A percentile compares a stretch with the other conserved stretches of the same genome.
These are phyloP conservation scores for Westerdykella ornata DNA, from an alignment of 2,329 filamentous ascomycete species.

Conservation along the genomic window DNA sequence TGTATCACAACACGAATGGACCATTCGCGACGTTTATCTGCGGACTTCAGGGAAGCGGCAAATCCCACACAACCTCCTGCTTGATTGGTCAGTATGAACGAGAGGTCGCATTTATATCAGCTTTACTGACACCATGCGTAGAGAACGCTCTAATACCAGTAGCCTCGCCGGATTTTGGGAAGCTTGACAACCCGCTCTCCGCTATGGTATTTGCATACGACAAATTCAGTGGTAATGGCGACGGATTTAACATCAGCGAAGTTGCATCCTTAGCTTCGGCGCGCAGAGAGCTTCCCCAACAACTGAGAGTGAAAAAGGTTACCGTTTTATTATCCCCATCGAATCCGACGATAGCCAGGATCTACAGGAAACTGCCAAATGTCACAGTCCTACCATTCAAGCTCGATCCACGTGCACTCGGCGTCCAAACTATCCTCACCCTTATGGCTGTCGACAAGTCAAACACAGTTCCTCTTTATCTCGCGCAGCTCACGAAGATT, in stretches of 20 bases:
- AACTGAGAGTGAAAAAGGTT: slow-evolving; percentile 13
- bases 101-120: no score
- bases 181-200: slow-evolving; percentile 48
- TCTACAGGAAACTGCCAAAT: slow-evolving; percentile 27
- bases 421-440: slow-evolving; percentile 48
- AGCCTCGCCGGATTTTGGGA: slow-evolving; percentile 29
- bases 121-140: no score
- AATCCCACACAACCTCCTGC: slow-evolving; percentile 54
- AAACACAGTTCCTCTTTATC: slow-evolving; percentile 49
- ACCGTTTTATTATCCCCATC: slow-evolving; percentile 21
- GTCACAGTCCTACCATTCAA: slow-evolving; percentile 44
- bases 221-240: slow-evolving; percentile 40
- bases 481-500: slow-evolving; percentile 41
- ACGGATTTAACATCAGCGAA: slow-evolving; percentile 49
- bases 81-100: no score
- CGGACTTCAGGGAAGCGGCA: slow-evolving; percentile 57
- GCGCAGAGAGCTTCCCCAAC: slow-evolving; percentile 6
- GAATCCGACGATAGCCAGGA: slow-evolving; percentile 14
- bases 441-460: slow-evolving; percentile 47
- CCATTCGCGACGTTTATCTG: slow-evolving; percentile 58
- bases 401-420: slow-evolving; percentile 46
- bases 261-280: slow-evolving; percentile 49
- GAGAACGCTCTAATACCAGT: slow-evolving; percentile 40
- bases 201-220: slow-evolving; percentile 55
- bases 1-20: slow-evolving; percentile 49